Conservation (phyloP, 2,329 filamentous ascomycete species). For the Aspergillus sp. region DNA sequence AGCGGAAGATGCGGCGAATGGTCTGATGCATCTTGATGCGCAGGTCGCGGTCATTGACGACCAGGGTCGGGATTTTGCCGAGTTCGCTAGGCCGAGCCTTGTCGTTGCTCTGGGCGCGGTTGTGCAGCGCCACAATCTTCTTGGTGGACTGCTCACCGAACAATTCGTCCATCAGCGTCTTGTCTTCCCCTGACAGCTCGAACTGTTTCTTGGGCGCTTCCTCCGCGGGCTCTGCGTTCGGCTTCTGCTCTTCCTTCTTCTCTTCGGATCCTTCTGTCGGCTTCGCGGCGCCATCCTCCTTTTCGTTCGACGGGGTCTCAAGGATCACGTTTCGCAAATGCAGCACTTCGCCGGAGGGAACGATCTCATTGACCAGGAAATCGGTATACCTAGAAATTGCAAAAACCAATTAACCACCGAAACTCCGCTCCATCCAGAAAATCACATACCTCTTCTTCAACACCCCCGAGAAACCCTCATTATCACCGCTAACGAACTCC, state of each 20-base stretch:
- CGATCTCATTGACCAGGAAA: constrained; percentile 89
- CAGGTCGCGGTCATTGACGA: constrained; percentile 60
- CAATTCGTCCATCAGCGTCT: constrained; percentile 41
- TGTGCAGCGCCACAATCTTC: constrained; percentile 57
- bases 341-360: constrained; percentile 70
- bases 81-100: constrained; percentile 57
- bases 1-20: constrained; percentile 77
- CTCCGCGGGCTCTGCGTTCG: constrained; percentile 10
- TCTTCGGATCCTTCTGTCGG: constrained; percentile 9
- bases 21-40: constrained; percentile 64
- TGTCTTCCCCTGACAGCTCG: constrained; percentile 46
- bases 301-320: constrained; percentile 20
- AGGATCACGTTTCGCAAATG: constrained; percentile 60
- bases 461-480: constrained; percentile 61
- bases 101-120: constrained; percentile 54
- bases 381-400: constrained; percentile 69
- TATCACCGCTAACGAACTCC: constrained; percentile 59
- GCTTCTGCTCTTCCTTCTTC: constrained; percentile 14
- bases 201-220: constrained; percentile 24
- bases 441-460: constrained; percentile 62
- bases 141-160: constrained; percentile 54
- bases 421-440: background rate
- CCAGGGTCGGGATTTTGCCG: constrained; percentile 52
- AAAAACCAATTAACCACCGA: constrained; percentile 1
- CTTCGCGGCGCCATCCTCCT: constrained; percentile 11